A percentile compares a stretch with the other conserved stretches of the same genome.
Evolutionary conservation across 495 filamentous ascomycete genomes (phyloP).

Genomic region (Talaromyces nanjingensis): DNA sequence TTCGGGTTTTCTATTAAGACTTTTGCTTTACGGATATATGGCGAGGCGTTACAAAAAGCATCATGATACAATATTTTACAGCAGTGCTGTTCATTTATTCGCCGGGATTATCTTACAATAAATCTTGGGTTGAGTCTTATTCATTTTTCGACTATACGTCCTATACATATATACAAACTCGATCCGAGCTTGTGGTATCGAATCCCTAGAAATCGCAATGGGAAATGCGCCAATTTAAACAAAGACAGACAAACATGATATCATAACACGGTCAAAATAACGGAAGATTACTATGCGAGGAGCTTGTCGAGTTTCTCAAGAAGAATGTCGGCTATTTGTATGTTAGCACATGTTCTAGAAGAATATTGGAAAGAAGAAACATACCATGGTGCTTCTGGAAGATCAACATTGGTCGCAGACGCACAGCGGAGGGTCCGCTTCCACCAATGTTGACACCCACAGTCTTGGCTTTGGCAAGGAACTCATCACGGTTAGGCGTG

Average conservation of each 20-base stretch:
- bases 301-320: conserved; percentile 72
- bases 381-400: conserved; percentile 90
- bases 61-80: background rate
- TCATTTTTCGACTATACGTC: background rate
- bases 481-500: conserved; percentile 74
- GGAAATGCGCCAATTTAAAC: background rate
- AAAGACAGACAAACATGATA: conserved; percentile 2
- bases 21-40: background rate
- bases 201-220: background rate
- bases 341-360: conserved; percentile 19
- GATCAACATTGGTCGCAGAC: conserved; percentile 90
- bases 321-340: conserved; percentile 49
- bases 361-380: conserved; percentile 17
- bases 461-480: conserved; percentile 66
- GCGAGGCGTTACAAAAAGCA: background rate
- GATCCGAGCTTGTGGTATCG: conserved; percentile 1
- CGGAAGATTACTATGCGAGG: conserved; percentile 43
- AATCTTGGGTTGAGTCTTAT: background rate
- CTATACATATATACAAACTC: conserved; percentile 7
- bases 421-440: conserved; percentile 69
- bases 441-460: conserved; percentile 93
- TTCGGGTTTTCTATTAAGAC: background rate
- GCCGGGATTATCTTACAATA: background rate
- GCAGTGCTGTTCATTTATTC: background rate
- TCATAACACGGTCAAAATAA: background rate